Conservation (phyloP, 257 asterid species). For the Solanum lycopersicoides region DNA sequence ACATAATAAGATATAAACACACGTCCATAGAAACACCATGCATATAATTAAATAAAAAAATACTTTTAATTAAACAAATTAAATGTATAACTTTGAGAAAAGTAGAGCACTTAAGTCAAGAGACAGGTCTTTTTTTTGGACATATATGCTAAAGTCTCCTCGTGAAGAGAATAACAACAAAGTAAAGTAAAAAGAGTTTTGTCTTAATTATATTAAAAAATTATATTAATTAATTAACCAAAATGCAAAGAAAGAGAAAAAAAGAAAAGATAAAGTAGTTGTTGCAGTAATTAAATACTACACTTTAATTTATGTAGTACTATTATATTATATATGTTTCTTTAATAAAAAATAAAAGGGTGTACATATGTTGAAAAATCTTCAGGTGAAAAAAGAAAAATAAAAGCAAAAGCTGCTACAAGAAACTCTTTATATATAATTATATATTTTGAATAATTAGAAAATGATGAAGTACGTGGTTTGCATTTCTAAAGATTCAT, state of each 20-base stretch:
- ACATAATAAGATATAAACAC: slow-evolving; percentile 15
- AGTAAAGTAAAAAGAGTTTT: slow-evolving; percentile 11
- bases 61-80: neutral
- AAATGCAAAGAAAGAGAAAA: slow-evolving; percentile 10
- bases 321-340: neutral
- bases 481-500: slow-evolving; percentile 36
- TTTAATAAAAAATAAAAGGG: neutral
- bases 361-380: neutral
- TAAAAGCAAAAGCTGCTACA: slow-evolving; percentile 72
- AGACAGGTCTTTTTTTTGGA: slow-evolving; percentile 40
- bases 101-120: slow-evolving; percentile 60
- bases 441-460: neutral
- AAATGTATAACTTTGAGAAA: slow-evolving; percentile 23
- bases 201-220: neutral
- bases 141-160: slow-evolving; percentile 29
- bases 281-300: neutral
- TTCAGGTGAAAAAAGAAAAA: slow-evolving; percentile 1
- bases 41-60: slow-evolving; percentile 1
- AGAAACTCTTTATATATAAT: slow-evolving; percentile 29
- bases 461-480: slow-evolving; percentile 44
- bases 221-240: slow-evolving; percentile 13
- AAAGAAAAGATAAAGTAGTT: neutral
- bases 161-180: slow-evolving; percentile 53
- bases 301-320: neutral
- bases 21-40: slow-evolving; percentile 13